Base-by-base conservation (phyloP, 2,329 filamentous ascomycete genomes). In the Tricladium varicosporioides region DNA sequence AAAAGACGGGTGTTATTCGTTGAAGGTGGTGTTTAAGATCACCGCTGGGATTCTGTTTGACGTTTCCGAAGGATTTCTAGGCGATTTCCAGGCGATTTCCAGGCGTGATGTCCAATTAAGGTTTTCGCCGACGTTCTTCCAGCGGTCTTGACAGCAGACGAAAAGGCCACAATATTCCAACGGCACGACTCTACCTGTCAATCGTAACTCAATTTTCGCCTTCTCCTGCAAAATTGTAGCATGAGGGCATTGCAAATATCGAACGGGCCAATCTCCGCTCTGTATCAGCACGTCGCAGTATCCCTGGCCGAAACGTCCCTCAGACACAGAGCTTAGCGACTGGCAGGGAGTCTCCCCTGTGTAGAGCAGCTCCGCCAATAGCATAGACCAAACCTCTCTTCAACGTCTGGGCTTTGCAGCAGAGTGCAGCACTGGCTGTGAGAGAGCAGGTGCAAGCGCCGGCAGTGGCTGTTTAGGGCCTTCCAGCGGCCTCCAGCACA, bases 311-410 rank as follows among this genome's bases (percentile, higher is more conserved):
- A 57, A 61, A 61, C 56, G 32, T 27, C 33, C 19, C 47, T 51
- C 50, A 54, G 50, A 53, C 42, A 53, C 42, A 54, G 59, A 59
- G 55, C 32, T 56, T 57, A 59, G 56, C 56, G 59, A 59, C 49
- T 40, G 31, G 36, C 55, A 55, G 51, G 49, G 31, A 22, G 22
- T 19, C 22, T 31, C 15, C 13, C 46, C 31, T 32, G 43, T 10
- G 2, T 4, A 3, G 15, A 2, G 43, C 43, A 4, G 9, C 40
- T 48, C 22, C 2, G 31, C 56, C 56, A 58, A 51, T 58, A n/a
- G 40, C 53, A 43, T 10, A 40, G 36, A 10, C 36, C 9, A 11
- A 40, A 40, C 36, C 36, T 32, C 40, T 16, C 48, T 47, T 47
- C 15, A 27, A 51, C 48, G 36, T 55, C 53, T 18, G 27, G 50